A percentile compares a stretch with the other conserved stretches of the same genome.
Conservation (phyloP, 257 asterid genomes). For the Solanum phureja region DNA sequence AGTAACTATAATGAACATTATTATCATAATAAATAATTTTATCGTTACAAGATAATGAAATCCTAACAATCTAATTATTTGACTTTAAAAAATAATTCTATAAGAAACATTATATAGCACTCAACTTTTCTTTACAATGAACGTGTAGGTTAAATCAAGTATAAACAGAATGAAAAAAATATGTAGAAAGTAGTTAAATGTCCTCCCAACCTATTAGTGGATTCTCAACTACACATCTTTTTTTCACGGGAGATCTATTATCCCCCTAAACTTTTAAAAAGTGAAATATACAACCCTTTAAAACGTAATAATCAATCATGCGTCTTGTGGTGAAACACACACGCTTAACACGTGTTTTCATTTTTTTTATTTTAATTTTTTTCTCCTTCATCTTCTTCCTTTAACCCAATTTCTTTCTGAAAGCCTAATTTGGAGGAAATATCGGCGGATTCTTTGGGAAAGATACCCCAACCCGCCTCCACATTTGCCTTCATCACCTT, state of each 20-base stretch:
- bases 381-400: not conserved
- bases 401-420: not conserved
- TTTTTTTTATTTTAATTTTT: too few relatives aligned
- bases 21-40: too few relatives aligned
- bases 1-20: too few relatives aligned
- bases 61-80: too few relatives aligned
- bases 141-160: too few relatives aligned
- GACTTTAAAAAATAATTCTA: too few relatives aligned
- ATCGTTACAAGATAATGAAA: too few relatives aligned
- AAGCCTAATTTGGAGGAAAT: not conserved
- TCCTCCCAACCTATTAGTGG: too few relatives aligned
- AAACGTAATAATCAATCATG: not conserved
- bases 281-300: not conserved
- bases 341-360: not conserved
- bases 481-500: not conserved
- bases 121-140: not conserved
- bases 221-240: not conserved
- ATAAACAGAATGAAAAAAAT: not conserved
- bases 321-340: not conserved
- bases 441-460: not conserved
- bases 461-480: not conserved
- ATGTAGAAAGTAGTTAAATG: not conserved
- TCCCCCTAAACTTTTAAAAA: not conserved
- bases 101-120: too few relatives aligned
- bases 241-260: not conserved